Base-by-base conservation (phyloP, 2,329 filamentous ascomycete genomes). In the Rutstroemia sp. region DNA sequence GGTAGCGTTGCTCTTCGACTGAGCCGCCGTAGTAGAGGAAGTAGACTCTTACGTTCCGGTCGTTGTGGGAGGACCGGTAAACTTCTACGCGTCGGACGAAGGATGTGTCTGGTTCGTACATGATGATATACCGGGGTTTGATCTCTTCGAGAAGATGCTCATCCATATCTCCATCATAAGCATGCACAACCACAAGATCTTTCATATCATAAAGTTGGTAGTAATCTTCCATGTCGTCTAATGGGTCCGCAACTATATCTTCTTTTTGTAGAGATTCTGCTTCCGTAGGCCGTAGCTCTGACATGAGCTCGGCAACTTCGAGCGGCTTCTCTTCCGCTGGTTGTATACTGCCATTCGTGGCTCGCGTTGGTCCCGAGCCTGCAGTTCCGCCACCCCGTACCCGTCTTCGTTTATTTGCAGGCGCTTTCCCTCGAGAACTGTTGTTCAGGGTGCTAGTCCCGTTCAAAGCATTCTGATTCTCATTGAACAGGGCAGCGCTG, bases 21-120 rank as follows among this genome's bases (percentile, higher is more conserved):
- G 91, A 96, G 3, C 88, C 88, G 36, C 89, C 87, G 62, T 99
- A 99, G 73, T 95, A 97, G 77, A 97, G 84, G 70, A 97, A 97
- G 74, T 96, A 99, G 0, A 96, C 92, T 45, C 90, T 83, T 44
- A 97, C 89, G 65, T 89, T 91, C 38, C 91, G 80, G 69, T 92
- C 89, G 57, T 86, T 88, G 72, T 99, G 94, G 9, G 92, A 96
- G 52, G 91, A 96, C 40, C 94, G 85, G 72, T 97, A 99, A 2
- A 97, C 92, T 70, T 99, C 94, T 19, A 99, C 87, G 39, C 92
- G 81, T 14, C 94, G 84, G 66, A 97, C 96, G 70, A 99, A 99
- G 3, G 92, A 86, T 3, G 92, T 84, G 63, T 97, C 91, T 1
- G 94, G 92, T 69, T 97, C 94, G 71, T 96, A 99, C 94, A 99